These are phyloP conservation scores for Amanita rubescens DNA, from an alignment of 768 basidiomycete genomes.

Conservation along the genomic window DNA sequence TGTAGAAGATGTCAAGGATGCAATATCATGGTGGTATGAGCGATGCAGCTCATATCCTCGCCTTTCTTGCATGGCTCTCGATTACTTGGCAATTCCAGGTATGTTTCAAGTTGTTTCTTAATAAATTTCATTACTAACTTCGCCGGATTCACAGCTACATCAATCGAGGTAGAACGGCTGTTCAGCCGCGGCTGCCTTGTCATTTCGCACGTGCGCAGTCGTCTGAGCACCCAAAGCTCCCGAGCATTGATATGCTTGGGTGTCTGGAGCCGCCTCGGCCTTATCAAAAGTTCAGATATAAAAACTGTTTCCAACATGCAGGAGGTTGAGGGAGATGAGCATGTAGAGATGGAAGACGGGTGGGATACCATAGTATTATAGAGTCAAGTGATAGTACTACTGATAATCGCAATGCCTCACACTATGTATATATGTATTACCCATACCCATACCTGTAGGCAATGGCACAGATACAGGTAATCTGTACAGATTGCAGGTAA, in stretches of 20 bases:
- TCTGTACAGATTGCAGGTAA: too few species aligned
- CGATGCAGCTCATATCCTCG: not conserved
- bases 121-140: not conserved
- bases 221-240: not conserved
- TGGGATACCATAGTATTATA: not conserved
- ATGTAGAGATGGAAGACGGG: not conserved
- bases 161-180: not conserved
- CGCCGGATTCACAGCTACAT: not conserved
- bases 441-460: not conserved
- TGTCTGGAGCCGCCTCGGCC: not conserved
- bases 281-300: not conserved
- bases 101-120: not conserved
- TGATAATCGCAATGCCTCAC: too few species aligned
- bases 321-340: not conserved
- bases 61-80: not conserved
- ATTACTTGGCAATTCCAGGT: not conserved
- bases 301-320: not conserved
- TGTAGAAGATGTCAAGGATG: not conserved
- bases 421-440: too few species aligned
- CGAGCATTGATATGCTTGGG: too few species aligned
- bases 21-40: conserved; percentile 1
- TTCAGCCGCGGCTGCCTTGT: not conserved
- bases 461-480: too few species aligned
- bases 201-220: not conserved
- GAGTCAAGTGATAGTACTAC: too few species aligned